A percentile compares a stretch with the other conserved stretches of the same genome.
These are phyloP conservation scores for Platanus orientalis DNA, from an alignment of 164 flowering plant genomes.

Conservation along the genomic window DNA sequence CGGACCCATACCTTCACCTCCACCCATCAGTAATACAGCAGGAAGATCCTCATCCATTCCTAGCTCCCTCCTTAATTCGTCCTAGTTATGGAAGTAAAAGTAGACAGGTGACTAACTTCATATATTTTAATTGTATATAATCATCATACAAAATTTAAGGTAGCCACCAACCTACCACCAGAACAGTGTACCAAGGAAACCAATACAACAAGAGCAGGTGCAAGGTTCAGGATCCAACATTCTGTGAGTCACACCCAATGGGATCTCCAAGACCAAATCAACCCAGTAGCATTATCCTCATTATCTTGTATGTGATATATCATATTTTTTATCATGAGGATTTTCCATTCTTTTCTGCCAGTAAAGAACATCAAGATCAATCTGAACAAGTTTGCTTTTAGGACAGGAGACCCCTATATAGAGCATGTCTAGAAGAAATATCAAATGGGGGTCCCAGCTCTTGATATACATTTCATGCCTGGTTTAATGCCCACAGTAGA, in stretches of 20 bases:
- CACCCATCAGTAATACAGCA: slow-evolving; percentile 95
- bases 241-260: no score
- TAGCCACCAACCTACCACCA: not conserved
- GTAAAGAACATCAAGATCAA: no score
- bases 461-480: not conserved
- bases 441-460: not conserved
- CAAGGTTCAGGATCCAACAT: no score
- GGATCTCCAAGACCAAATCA: not conserved
- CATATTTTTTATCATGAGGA: no score
- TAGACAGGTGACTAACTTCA: not conserved
- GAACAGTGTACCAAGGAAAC: not conserved
- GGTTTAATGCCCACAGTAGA: not conserved
- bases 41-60: slow-evolving; percentile 94
- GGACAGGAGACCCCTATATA: not conserved
- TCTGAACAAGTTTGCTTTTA: no score
- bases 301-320: no score
- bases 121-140: not conserved
- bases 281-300: not conserved
- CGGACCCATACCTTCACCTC: slow-evolving; percentile 99
- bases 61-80: slow-evolving; percentile 65
- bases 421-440: not conserved
- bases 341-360: no score
- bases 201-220: no score
- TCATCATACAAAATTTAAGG: not conserved
- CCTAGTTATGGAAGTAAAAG: slow-evolving; percentile 30